Evolutionary conservation across 352 stramenopile species (phyloP).

Genomic region (Pythium aphanidermatum): DNA sequence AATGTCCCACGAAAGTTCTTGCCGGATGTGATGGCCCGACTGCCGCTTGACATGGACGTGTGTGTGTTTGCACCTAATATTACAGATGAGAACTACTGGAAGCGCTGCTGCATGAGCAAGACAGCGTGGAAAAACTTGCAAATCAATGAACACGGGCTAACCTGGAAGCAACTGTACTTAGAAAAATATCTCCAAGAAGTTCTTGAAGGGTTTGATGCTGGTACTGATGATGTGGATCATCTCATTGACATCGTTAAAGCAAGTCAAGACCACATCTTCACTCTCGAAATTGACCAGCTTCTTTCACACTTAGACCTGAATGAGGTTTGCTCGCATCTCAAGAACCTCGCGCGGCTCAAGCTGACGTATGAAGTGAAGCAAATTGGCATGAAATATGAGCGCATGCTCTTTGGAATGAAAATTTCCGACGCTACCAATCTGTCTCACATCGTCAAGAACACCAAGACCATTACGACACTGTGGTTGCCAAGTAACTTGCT

Average conservation of each 20-base stretch:
- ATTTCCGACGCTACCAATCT: constrained; percentile 90
- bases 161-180: constrained; percentile 93
- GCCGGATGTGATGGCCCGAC: constrained; percentile 67
- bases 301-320: constrained; percentile 88
- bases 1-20: constrained; percentile 79
- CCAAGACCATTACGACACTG: constrained; percentile 85
- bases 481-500: constrained; percentile 86
- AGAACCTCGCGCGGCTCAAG: constrained; percentile 85
- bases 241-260: constrained; percentile 71
- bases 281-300: constrained; percentile 83
- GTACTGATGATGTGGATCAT: constrained; percentile 38
- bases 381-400: constrained; percentile 94
- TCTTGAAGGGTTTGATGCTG: constrained; percentile 73
- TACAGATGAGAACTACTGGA: constrained; percentile 94
- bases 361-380: constrained; percentile 87
- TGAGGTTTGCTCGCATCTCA: constrained; percentile 74
- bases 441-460: constrained; percentile 81
- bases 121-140: constrained; percentile 88
- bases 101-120: constrained; percentile 78
- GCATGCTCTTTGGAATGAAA: constrained; percentile 94
- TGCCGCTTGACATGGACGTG: constrained; percentile 80
- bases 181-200: constrained; percentile 68
- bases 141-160: constrained; percentile 88
- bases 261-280: constrained; percentile 87
- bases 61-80: constrained; percentile 78